Percentiles rank a stretch among this genome's conserved stretches.
Conservation (phyloP, 1,284 basidiomycete genomes). For the Acaromyces ingoldii region DNA sequence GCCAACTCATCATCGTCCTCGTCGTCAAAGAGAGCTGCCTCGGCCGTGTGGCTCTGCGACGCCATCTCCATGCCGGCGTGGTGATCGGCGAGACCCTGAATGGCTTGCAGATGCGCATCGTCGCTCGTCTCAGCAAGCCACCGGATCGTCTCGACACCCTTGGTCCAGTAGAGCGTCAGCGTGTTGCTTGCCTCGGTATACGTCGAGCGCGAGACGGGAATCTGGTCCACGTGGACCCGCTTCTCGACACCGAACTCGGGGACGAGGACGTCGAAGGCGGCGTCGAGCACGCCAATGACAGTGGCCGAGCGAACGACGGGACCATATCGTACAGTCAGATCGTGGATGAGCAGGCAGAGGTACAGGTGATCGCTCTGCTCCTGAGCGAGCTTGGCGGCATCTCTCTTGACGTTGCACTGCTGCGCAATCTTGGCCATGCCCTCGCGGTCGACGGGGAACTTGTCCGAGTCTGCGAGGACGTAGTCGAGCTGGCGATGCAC, state of each 20-base stretch:
- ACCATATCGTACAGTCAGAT: conserved; percentile 87
- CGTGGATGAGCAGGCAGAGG: conserved; percentile 85
- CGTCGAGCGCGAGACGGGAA: conserved; percentile 79
- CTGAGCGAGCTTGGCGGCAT: conserved; percentile 83
- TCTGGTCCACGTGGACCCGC: conserved; percentile 95
- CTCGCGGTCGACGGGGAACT: conserved; percentile 94
- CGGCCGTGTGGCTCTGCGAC: conserved; percentile 36
- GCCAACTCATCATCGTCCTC: conserved; percentile 31
- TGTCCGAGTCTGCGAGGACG: conserved; percentile 61
- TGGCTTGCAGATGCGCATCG: conserved; percentile 56
- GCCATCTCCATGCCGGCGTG: conserved; percentile 36
- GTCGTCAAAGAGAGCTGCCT: conserved; percentile 42
- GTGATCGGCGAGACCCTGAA: conserved; percentile 32
- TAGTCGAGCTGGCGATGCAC: conserved; percentile 85
- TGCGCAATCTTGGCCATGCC: conserved; percentile 91
- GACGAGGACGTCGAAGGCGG: conserved; percentile 89
- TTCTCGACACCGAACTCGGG: conserved; percentile 97
- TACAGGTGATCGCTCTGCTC: conserved; percentile 93
- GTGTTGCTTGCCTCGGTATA: conserved; percentile 87
- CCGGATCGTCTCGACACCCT: conserved; percentile 70
- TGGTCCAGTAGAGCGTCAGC: conserved; percentile 70
- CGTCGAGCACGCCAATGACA: conserved; percentile 87
- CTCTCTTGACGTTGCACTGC: conserved; percentile 69
- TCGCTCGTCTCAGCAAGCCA: conserved; percentile 84
- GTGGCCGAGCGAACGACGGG: conserved; percentile 81